A percentile compares a stretch with the other conserved stretches of the same genome.
Evolutionary conservation across 1,284 basidiomycete species (phyloP).

Genomic region (Retiboletus flavoniger): DNA sequence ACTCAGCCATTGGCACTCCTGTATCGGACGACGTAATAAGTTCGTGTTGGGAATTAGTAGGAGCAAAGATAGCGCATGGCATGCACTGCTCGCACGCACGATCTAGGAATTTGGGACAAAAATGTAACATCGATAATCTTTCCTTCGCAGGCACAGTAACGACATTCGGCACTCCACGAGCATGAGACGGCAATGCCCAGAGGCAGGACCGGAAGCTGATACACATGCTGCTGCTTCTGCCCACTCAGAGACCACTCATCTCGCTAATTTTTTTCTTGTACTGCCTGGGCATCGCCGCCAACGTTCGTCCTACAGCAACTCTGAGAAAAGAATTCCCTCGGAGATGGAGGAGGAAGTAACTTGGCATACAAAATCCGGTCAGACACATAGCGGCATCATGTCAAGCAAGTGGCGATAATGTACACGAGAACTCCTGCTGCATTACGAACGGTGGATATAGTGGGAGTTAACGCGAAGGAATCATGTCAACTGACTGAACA

Average conservation of each 20-base stretch:
- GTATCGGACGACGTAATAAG: constrained; percentile 25
- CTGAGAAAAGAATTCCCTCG: constrained; percentile 17
- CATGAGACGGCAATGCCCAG: constrained; percentile 23
- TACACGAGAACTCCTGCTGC: constrained; percentile 7
- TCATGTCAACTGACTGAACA: constrained; percentile 2
- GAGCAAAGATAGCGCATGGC: constrained; percentile 26
- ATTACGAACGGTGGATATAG: constrained; percentile 2
- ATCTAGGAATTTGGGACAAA: constrained; percentile 11
- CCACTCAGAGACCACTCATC: constrained; percentile 32
- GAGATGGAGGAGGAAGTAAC: constrained; percentile 19
- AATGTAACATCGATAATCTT: constrained; percentile 19
- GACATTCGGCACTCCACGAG: constrained; percentile 8
- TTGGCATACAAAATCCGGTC: background rate
- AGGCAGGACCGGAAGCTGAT: constrained; percentile 31
- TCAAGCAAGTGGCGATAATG: constrained; percentile 4
- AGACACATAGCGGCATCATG: background rate
- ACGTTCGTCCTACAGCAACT: constrained; percentile 1
- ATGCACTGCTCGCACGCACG: constrained; percentile 21
- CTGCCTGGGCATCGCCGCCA: constrained; percentile 13
- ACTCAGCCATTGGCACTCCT: constrained; percentile 16
- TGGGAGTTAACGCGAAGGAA: constrained; percentile 7
- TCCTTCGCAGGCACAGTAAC: constrained; percentile 14
- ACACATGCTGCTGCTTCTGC: constrained; percentile 29
- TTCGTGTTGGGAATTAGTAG: constrained; percentile 18
- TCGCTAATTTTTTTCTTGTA: constrained; percentile 21